These are phyloP conservation scores for Ensete glaucum DNA, from an alignment of 176 grass and related monocot species.

Conservation along the genomic window DNA sequence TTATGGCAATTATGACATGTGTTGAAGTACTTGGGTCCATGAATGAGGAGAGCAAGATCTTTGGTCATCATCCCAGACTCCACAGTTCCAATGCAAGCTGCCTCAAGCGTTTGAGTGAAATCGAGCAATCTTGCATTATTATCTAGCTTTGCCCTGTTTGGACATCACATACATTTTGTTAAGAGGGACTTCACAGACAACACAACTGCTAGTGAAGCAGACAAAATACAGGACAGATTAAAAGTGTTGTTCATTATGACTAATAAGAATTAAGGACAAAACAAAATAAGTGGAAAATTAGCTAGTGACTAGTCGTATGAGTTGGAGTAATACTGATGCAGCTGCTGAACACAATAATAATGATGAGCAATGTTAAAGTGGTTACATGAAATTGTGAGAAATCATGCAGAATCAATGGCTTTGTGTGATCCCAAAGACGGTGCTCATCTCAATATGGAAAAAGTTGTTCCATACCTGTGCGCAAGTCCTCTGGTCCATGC, in stretches of 20 bases:
- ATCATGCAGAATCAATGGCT: too few relatives aligned
- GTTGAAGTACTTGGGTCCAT: constrained; percentile 61
- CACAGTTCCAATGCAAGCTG: constrained; percentile 79
- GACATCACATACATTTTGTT: constrained; percentile 4
- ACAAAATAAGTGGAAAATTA: too few relatives aligned
- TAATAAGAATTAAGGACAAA: too few relatives aligned
- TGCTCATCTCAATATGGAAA: not conserved
- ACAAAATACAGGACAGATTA: not conserved
- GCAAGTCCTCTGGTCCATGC: constrained; percentile 94
- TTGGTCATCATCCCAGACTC: constrained; percentile 97
- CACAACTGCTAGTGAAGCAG: not conserved
- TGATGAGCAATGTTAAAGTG: too few relatives aligned
- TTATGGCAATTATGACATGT: not conserved
- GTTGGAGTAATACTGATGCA: too few relatives aligned
- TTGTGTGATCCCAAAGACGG: too few relatives aligned
- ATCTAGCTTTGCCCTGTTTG: constrained; percentile 83
- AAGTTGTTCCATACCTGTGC: constrained; percentile 39
- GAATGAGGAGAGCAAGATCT: constrained; percentile 89
- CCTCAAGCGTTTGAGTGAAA: constrained; percentile 79
- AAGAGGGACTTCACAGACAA: not conserved
- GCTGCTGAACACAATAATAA: too few relatives aligned
- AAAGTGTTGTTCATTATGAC: too few relatives aligned
- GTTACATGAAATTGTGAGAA: too few relatives aligned
- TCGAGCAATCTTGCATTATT: constrained; percentile 53
- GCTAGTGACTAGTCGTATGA: too few relatives aligned